Conservation (phyloP, 345 rosid genomes). For the Citrus medica region DNA sequence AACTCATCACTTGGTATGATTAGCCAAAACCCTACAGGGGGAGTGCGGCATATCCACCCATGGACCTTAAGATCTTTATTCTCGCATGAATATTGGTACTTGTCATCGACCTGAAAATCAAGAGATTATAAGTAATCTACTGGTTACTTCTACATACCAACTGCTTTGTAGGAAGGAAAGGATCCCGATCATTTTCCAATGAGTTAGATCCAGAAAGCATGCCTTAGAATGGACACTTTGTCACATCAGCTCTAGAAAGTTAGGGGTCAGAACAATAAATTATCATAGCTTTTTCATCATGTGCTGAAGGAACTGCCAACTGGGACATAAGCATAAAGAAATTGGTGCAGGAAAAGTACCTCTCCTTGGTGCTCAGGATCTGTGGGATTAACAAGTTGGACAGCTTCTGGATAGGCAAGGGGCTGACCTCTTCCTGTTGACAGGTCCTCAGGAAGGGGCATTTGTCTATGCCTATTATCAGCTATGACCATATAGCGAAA, state of each 20-base stretch:
- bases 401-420: conserved; percentile 86
- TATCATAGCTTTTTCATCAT: background rate
- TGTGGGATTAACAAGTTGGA: conserved; percentile 60
- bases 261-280: background rate
- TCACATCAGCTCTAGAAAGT: background rate
- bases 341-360: conserved; percentile 30
- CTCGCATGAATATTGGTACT: conserved; percentile 88
- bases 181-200: background rate
- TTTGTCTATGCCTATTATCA: conserved; percentile 80
- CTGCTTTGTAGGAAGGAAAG: conserved; percentile 4
- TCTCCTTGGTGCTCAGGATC: conserved; percentile 76
- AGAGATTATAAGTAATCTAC: background rate
- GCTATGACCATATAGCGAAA: conserved; percentile 87
- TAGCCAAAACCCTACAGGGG: conserved; percentile 96
- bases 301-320: background rate
- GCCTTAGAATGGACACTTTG: background rate
- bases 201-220: conserved; percentile 3
- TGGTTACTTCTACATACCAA: background rate
- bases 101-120: conserved; percentile 82
- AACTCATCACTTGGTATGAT: conserved; percentile 92
- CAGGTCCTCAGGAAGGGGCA: conserved; percentile 91
- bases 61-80: conserved; percentile 77
- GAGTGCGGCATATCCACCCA: conserved; percentile 87
- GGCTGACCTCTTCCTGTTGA: conserved; percentile 57
- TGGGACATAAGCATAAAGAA: background rate